Evolutionary conservation across 2,329 filamentous ascomycete species (phyloP).

Genomic region (Davidsoniella australis): DNA sequence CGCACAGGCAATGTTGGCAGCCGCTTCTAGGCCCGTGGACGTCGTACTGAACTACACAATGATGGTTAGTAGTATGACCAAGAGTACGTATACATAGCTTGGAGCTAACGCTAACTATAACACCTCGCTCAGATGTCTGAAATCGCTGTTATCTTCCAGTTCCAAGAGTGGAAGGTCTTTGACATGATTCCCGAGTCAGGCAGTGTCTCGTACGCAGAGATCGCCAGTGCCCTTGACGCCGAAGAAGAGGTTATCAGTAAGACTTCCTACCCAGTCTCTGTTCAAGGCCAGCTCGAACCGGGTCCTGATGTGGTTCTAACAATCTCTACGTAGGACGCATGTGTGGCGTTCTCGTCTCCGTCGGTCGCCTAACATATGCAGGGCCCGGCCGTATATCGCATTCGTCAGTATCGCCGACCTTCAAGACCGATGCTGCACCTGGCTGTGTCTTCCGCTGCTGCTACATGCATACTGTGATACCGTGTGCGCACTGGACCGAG

Average conservation of each 20-base stretch:
- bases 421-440: conserved; percentile 5
- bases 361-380: not conserved
- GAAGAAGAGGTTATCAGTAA: conserved; percentile 17
- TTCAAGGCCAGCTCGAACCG: not conserved
- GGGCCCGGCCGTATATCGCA: not conserved
- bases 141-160: conserved; percentile 16
- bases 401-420: conserved; percentile 3
- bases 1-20: not conserved
- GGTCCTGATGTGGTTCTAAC: not conserved
- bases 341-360: conserved; percentile 1
- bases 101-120: not conserved
- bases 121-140: conserved; percentile 5
- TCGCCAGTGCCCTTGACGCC: conserved; percentile 17
- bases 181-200: conserved; percentile 18
- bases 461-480: conserved; percentile 10
- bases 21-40: not conserved
- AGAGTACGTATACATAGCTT: not conserved
- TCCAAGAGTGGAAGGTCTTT: conserved; percentile 20
- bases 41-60: not conserved
- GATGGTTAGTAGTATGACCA: not conserved
- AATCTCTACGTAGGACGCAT: not conserved
- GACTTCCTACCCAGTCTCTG: not conserved
- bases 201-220: conserved; percentile 16
- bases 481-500: conserved; percentile 10
- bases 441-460: conserved; percentile 10